Percentiles rank a stretch among this genome's conserved stretches.
These are phyloP conservation scores for Vigna radiata DNA, from an alignment of 306 rosid species.

Conservation along the genomic window DNA sequence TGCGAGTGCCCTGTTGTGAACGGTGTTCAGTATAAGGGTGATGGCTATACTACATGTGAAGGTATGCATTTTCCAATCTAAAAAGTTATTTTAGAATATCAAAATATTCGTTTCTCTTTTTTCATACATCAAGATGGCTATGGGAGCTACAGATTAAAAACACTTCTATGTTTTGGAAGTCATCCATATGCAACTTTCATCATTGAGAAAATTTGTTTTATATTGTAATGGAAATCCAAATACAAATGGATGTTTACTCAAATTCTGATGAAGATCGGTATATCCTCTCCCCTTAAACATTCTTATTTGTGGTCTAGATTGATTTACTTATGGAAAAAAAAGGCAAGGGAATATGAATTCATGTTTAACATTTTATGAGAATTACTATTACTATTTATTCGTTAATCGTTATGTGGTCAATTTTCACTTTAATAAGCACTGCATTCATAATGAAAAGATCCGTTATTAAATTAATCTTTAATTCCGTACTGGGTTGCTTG, in stretches of 20 bases:
- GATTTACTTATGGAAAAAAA: background rate
- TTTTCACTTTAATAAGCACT: background rate
- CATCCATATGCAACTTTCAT: background rate
- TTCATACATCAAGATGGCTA: background rate
- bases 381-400: slow-evolving; percentile 12
- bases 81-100: slow-evolving; percentile 2
- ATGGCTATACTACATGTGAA: slow-evolving; percentile 79
- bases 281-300: background rate
- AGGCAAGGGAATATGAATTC: background rate
- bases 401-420: background rate
- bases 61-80: slow-evolving; percentile 55
- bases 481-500: background rate
- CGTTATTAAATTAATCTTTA: background rate
- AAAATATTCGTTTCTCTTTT: background rate
- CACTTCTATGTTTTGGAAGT: background rate
- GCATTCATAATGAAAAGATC: background rate
- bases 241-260: background rate
- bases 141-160: background rate
- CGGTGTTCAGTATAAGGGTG: slow-evolving; percentile 88
- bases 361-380: background rate
- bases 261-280: slow-evolving; percentile 2
- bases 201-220: slow-evolving; percentile 1
- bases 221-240: background rate
- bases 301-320: background rate
- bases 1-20: slow-evolving; percentile 86